Base-by-base conservation (phyloP, 768 basidiomycete genomes). In the Amanita thiersii region DNA sequence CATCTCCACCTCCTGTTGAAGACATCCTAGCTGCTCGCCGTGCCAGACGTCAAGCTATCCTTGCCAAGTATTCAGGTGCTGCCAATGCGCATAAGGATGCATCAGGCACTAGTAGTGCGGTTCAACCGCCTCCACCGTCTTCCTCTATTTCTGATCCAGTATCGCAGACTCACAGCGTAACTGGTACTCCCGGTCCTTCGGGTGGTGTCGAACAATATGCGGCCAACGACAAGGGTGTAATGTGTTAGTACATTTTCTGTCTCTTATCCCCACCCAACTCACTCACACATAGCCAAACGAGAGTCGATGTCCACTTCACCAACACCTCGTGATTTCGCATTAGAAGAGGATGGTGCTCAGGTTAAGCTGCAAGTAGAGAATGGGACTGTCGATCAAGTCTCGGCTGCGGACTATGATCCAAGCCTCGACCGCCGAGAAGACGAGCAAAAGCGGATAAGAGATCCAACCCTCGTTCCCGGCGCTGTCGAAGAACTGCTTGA, bases 331-430 rank as follows among this genome's bases (percentile, higher is more conserved):
- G 68, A 66, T 14, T 88, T 92, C 51, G 70, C 77, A 21, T 68
- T 90, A 3, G 77, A 76, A 14, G 65, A 73, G 38, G 68, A 70
- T 25, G 65, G 61, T 14, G 64, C 61, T 12, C 64, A 73, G 25
- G 66, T 64, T 5, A 69, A 71, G 41, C 64, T 63, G 11, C 68
- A 65, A 48, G 60, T 59, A 23, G 66, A 69, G 48, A 68, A 72
- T 37, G 66, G 61, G 26, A 64, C 62, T 40, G 59, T 68, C 57
- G 79, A 84, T 50, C 86, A 90, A 54, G 69, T 96, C 32, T 86
- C 80, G 21, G 93, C 93, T 15, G 93, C 91, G 33, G 93, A 97
- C 61, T 96, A 96, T 60, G 86, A 97, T 47, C 70, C 71, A 2
- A 70, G 66, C 50, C 48, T 83, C 50, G 94, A 97, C 63, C 74